Percentiles rank a stretch among this genome's conserved stretches.
Conservation (phyloP, 2,329 filamentous ascomycete species). For the Penicillium brevicompactum region DNA sequence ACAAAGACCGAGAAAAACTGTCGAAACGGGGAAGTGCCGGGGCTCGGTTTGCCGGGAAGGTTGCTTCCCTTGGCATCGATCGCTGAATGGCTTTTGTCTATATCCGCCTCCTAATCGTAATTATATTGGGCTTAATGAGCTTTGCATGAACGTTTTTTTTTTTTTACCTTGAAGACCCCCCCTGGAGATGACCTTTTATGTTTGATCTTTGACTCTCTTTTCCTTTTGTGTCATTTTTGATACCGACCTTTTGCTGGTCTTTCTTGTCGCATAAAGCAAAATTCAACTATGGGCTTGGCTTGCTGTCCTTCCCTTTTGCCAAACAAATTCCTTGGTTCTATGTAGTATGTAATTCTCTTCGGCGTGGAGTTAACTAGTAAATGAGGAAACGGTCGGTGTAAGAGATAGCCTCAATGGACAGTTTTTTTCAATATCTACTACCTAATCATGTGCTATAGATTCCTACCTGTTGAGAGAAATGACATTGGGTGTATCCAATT, state of each 20-base stretch:
- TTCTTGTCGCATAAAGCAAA: neutral
- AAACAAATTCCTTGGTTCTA: neutral
- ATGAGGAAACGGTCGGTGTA: no score
- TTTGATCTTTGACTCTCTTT: neutral
- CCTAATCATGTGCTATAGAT: no score
- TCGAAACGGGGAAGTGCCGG: constrained; percentile 80
- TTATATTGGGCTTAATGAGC: constrained; percentile 27
- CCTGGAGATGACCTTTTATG: constrained; percentile 17
- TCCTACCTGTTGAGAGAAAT: no score
- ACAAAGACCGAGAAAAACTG: constrained; percentile 71
- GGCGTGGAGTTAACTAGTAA: no score
- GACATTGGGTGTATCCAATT: no score
- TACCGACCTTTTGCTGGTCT: neutral
- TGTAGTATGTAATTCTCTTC: neutral
- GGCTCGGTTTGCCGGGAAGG: constrained; percentile 62
- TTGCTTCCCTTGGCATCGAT: constrained; percentile 47
- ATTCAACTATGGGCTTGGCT: neutral
- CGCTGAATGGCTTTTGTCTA: constrained; percentile 30
- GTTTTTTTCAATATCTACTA: no score
- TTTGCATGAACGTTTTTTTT: constrained; percentile 18
- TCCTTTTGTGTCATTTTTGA: neutral
- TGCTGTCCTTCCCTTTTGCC: neutral
- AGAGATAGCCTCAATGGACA: no score
- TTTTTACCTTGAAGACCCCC: neutral
- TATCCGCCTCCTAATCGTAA: constrained; percentile 16